phyloP scores from a whole-genome alignment of 2,329 filamentous ascomycete genomes.

The Aspergillus sp. region DNA sequence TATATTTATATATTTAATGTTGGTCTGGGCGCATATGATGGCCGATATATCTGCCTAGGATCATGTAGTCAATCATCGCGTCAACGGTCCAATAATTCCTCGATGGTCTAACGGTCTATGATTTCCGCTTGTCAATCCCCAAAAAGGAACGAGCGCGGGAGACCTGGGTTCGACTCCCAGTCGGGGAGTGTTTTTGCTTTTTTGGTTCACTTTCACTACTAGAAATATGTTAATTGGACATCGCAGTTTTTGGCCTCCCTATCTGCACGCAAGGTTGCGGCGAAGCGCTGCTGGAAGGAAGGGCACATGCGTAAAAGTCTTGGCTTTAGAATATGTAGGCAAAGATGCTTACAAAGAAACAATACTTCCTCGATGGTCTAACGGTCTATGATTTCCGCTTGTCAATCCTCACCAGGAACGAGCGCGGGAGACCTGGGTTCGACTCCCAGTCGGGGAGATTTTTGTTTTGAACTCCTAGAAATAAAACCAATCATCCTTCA shows the following conservation, averaged over 20 bases:
- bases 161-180: slow-evolving; percentile 16
- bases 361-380: slow-evolving; percentile 29
- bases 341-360: background rate
- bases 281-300: background rate
- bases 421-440: slow-evolving; percentile 17
- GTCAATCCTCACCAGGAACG: slow-evolving; percentile 21
- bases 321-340: background rate
- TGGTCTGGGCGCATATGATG: too few relatives aligned
- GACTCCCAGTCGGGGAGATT: slow-evolving; percentile 14
- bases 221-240: too few relatives aligned
- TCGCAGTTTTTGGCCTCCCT: too few relatives aligned
- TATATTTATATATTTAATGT: too few relatives aligned
- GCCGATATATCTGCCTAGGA: too few relatives aligned
- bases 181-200: background rate
- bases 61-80: too few relatives aligned
- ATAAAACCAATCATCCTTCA: too few relatives aligned
- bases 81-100: background rate
- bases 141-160: slow-evolving; percentile 11
- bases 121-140: slow-evolving; percentile 22
- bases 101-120: slow-evolving; percentile 23
- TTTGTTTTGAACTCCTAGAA: background rate
- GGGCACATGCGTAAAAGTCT: too few relatives aligned
- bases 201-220: too few relatives aligned
- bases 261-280: background rate
- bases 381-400: slow-evolving; percentile 41